Evolutionary conservation across 2,329 filamentous ascomycete genomes (phyloP), one percentile per base, ranked within the genome.

Genomic region (Fusarium tjaetaba): DNA sequence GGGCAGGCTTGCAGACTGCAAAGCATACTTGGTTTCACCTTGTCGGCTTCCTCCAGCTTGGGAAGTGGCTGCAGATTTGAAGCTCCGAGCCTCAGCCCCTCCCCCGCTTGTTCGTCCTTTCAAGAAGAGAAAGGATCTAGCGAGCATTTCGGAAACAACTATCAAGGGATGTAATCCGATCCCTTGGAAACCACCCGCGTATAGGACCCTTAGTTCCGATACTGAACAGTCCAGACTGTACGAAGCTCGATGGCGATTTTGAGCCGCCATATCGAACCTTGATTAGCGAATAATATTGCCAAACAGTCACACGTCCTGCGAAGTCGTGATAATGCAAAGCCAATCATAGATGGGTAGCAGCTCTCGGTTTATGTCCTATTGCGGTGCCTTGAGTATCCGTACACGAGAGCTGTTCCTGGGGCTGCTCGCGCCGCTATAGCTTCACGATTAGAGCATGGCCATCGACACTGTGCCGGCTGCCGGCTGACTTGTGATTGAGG

Each of bases 401-500:
- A 26, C 6, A 26, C 6, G 16, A 26, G 13, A 36, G 32, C 16
- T 13, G n/a, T 22, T 22, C 18, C 11, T 13, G 1, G 14, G 20
- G 20, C 24, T 28, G 10, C 32, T 18, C 4, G 36, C 2, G 11
- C 6, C n/a, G 22, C 20, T 26, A 7, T 16, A 10, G 20, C 24
- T 38, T 53, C 5, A 38, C 7, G 5, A 28, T 7, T 2, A 24
- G 49, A 38, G 9, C 2, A 11, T 28, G 10, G 7, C 5, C 11
- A 39, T n/a, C 5, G 24, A 16, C 10, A 38, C 14, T n/a, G n/a
- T 28, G 8, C 14, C 3, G 20, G 7, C 26, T 7, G 14, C 22
- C 24, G 4, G 14, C 3, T 11, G 0, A 36, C 26, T 0, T 15
- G n/a, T 4, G 10, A 11, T 26, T 22, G 49, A 20, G 32, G n/a